These are phyloP conservation scores for Eragrostis curvula DNA, from an alignment of 176 grass and related monocot genomes.

Conservation along the genomic window DNA sequence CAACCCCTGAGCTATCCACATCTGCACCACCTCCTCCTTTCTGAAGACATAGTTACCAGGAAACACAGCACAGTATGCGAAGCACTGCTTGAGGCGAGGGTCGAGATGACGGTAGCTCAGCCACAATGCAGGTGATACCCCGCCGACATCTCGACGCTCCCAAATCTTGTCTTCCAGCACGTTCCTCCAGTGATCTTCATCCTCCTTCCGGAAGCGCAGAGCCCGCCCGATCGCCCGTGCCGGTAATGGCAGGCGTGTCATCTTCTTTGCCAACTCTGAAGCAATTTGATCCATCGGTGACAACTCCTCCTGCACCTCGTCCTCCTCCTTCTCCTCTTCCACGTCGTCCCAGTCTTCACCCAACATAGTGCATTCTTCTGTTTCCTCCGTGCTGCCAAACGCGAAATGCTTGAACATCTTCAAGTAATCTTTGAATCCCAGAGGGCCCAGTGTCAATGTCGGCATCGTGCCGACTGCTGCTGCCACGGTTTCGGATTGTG, in stretches of 20 bases:
- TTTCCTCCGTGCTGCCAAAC: constrained; percentile 22
- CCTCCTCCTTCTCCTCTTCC: too few species aligned
- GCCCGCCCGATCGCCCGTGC: constrained; percentile 14
- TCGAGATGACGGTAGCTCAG: constrained; percentile 53
- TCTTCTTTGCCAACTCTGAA: constrained; percentile 20
- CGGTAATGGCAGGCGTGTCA: constrained; percentile 13
- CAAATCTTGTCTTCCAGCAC: constrained; percentile 39
- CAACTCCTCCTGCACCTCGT: not conserved
- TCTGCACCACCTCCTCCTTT: constrained; percentile 47
- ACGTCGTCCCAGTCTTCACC: constrained; percentile 42
- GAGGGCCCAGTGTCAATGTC: not conserved
- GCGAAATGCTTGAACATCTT: constrained; percentile 53
- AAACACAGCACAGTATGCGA: constrained; percentile 45
- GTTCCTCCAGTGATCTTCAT: constrained; percentile 43
- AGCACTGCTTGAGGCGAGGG: constrained; percentile 51
- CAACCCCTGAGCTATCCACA: constrained; percentile 47
- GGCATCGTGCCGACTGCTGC: constrained; percentile 22
- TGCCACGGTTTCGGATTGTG: not conserved
- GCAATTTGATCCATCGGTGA: constrained; percentile 33
- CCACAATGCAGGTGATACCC: constrained; percentile 37
- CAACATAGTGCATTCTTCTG: constrained; percentile 27
- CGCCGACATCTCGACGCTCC: not conserved
- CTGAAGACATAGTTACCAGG: constrained; percentile 25
- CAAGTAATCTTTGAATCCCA: constrained; percentile 24
- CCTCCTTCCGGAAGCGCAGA: constrained; percentile 17